These are phyloP conservation scores for Lentinula lateritia DNA, from an alignment of 768 basidiomycete species.

Conservation along the genomic window DNA sequence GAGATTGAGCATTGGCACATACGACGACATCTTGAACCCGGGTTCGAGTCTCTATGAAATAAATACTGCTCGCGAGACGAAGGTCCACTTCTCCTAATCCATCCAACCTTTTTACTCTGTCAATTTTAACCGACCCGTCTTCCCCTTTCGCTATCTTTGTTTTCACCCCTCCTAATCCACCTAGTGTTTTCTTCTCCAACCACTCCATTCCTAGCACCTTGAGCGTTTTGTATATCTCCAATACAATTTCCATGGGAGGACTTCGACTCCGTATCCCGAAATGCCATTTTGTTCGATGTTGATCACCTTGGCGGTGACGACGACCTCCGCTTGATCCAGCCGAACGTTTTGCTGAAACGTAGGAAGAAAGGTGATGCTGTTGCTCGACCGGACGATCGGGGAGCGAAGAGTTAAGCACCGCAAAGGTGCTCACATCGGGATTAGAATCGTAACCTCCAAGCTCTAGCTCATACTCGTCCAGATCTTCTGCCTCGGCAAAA, in stretches of 20 bases:
- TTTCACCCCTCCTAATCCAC: constrained; percentile 58
- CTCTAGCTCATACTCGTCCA: constrained; percentile 36
- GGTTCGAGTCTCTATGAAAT: constrained; percentile 91
- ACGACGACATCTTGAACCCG: constrained; percentile 91
- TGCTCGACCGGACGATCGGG: constrained; percentile 25
- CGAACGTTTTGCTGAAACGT: constrained; percentile 51
- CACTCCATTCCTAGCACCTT: constrained; percentile 94
- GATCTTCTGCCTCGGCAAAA: constrained; percentile 54
- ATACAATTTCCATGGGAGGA: constrained; percentile 98
- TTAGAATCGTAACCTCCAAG: constrained; percentile 19
- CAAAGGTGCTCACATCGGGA: constrained; percentile 59
- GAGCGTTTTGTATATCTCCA: constrained; percentile 94
- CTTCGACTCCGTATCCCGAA: constrained; percentile 94
- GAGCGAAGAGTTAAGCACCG: constrained; percentile 82
- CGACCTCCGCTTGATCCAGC: constrained; percentile 19
- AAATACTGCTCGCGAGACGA: constrained; percentile 70
- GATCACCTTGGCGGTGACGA: constrained; percentile 22
- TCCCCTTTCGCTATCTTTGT: constrained; percentile 22
- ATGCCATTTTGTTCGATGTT: constrained; percentile 89
- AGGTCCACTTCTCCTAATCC: constrained; percentile 54
- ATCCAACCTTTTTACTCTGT: constrained; percentile 58
- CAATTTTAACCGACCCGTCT: constrained; percentile 37
- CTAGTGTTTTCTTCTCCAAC: constrained; percentile 83
- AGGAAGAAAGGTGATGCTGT: constrained; percentile 68
- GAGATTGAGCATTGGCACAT: constrained; percentile 23